phyloP scores from a whole-genome alignment of 2,329 filamentous ascomycete genomes.

The Penicillium sp. region DNA sequence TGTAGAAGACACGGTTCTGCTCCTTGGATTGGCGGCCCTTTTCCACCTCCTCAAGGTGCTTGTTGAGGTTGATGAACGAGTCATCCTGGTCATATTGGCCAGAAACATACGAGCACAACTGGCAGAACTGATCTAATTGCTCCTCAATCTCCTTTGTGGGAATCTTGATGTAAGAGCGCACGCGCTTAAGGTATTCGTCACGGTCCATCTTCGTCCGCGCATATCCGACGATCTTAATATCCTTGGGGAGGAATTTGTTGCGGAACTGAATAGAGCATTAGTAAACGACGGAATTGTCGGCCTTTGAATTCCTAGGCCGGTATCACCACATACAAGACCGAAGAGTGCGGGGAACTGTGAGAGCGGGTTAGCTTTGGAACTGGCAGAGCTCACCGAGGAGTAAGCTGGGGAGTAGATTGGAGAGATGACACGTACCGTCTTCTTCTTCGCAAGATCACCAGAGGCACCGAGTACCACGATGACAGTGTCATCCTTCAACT shows the following conservation, averaged over 20 bases:
- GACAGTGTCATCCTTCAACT: constrained; percentile 98
- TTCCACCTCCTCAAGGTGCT: constrained; percentile 85
- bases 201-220: constrained; percentile 99
- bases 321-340: constrained; percentile 73
- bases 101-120: constrained; percentile 88
- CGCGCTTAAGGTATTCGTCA: constrained; percentile 87
- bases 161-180: constrained; percentile 98
- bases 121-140: constrained; percentile 87
- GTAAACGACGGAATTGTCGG: constrained; percentile 16
- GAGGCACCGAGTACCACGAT: constrained; percentile 97
- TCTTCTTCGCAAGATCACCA: constrained; percentile 98
- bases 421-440: constrained; percentile 69
- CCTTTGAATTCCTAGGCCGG: not conserved
- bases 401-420: not conserved
- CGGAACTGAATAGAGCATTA: constrained; percentile 66
- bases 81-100: constrained; percentile 98
- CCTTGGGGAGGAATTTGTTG: constrained; percentile 97
- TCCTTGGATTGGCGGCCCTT: constrained; percentile 68
- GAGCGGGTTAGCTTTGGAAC: constrained; percentile 20
- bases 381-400: constrained; percentile 1
- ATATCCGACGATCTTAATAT: constrained; percentile 97
- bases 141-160: constrained; percentile 97
- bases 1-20: constrained; percentile 96
- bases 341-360: constrained; percentile 91
- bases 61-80: constrained; percentile 81